Conservation (phyloP, 768 basidiomycete genomes). For the Lentinula guzmanii region DNA sequence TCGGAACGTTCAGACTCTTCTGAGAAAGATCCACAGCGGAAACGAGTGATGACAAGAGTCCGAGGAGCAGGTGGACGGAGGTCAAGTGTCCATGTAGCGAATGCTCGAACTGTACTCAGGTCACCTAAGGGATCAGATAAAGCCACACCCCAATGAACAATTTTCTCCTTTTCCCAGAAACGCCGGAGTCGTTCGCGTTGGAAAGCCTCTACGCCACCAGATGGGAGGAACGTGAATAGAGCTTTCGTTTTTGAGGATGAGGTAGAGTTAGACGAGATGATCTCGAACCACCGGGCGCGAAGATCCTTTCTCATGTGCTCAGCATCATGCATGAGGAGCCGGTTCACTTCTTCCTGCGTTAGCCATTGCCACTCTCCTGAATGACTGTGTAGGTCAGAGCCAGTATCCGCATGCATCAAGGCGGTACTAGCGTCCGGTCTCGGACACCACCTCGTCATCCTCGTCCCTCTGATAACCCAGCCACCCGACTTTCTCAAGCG, state of each 20-base stretch:
- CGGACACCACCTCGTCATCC: constrained; percentile 36
- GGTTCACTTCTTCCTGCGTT: constrained; percentile 25
- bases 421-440: background rate
- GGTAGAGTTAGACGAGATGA: constrained; percentile 2
- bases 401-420: background rate
- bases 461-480: constrained; percentile 33
- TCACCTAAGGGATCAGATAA: background rate
- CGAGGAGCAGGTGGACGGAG: constrained; percentile 19
- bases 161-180: constrained; percentile 3
- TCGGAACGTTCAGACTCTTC: background rate
- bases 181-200: constrained; percentile 23
- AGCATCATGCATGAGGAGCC: constrained; percentile 35
- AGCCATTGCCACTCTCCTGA: constrained; percentile 27
- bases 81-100: constrained; percentile 43
- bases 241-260: constrained; percentile 4
- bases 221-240: constrained; percentile 30
- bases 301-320: constrained; percentile 25
- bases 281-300: constrained; percentile 11
- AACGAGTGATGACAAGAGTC: constrained; percentile 38
- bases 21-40: constrained; percentile 17
- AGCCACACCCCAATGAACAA: constrained; percentile 3
- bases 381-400: background rate
- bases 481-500: constrained; percentile 20
- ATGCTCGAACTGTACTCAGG: constrained; percentile 10
- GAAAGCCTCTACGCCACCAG: constrained; percentile 42